phyloP scores from a whole-genome alignment of 2,329 filamentous ascomycete genomes.

The Xylariaceae sp. region DNA sequence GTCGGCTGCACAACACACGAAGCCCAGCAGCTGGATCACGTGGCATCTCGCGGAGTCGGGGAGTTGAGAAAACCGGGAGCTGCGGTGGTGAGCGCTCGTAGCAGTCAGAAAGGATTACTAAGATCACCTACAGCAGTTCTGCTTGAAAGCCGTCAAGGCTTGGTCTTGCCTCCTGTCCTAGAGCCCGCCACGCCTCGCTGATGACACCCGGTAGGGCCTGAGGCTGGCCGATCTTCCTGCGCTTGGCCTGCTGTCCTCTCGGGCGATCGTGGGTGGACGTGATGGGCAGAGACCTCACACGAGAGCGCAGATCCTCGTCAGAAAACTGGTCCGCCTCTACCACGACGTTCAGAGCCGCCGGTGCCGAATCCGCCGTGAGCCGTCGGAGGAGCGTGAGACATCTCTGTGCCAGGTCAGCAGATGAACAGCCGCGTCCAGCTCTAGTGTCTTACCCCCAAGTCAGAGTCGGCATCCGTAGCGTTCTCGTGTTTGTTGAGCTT shows the following conservation, averaged over 20 bases:
- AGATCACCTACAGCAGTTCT: too few species aligned
- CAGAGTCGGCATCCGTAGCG: conserved; percentile 26
- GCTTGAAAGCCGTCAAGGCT: conserved; percentile 23
- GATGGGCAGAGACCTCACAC: conserved; percentile 15
- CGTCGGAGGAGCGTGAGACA: conserved; percentile 23
- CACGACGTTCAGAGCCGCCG: conserved; percentile 10
- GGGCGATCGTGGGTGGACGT: conserved; percentile 2
- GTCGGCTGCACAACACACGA: conserved; percentile 48
- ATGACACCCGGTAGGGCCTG: conserved; percentile 16
- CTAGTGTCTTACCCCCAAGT: conserved; percentile 31
- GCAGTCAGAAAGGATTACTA: too few species aligned
- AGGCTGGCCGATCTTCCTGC: conserved; percentile 22
- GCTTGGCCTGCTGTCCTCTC: conserved; percentile 20
- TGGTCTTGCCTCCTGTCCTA: conserved; percentile 20
- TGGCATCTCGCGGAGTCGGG: conserved; percentile 43
- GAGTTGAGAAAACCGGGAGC: conserved; percentile 36
- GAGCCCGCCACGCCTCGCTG: conserved; percentile 18
- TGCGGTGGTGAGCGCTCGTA: conserved; percentile 30
- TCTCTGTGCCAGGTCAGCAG: conserved; percentile 20
- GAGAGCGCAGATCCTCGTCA: conserved; percentile 17
- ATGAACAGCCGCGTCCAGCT: conserved; percentile 9
- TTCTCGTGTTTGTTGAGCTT: conserved; percentile 26
- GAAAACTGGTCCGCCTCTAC: conserved; percentile 18
- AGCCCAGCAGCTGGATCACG: conserved; percentile 47
- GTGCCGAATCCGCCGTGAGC: conserved; percentile 12